Base-by-base conservation (phyloP, 768 basidiomycete genomes). In the Podaxis sp. region DNA sequence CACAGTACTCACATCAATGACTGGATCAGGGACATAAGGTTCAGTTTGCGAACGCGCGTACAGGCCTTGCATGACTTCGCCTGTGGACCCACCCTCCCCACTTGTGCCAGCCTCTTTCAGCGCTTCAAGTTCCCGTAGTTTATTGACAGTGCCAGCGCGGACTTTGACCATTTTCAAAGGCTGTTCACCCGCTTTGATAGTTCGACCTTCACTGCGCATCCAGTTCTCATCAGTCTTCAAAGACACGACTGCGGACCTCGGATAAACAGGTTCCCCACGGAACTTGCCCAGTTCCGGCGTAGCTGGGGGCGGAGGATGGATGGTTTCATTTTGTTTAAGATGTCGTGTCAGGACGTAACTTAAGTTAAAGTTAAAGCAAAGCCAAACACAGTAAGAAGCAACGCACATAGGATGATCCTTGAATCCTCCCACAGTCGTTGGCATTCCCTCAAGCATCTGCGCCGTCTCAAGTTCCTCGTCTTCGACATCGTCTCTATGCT, bases 191-290 rank as follows among this genome's bases (percentile, higher is more conserved):
- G 84, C 79, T 66, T 82, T 84, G 65, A 98, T 79, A 60, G 77
- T 76, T 52, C 94, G 83, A 1, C 97, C 97, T 60, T 86, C 81
- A 40, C 73, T 84, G 7, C 96, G 86, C 87, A 96, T 89, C 95
- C 95, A 99, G 68, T 90, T 96, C 74, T 98, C 97, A 33, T 91
- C 85, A 9, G 93, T 90, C 76, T 96, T 96, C 53, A 98, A 84
- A 4, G 85, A 75, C n/a, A 96, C 79, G 13, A 99, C 92, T 46
- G 88, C 84, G 2, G 87, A 84, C 48, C 96, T 87, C 42, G 93
- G 84, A 74, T 93, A 99, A 24, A 99, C 96, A 11, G 93, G 78
- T 73, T 97, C 94, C 59, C 95, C 96, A 60, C 90, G 87, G 79
- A 99, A 98, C 68, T 90, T 89, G 51, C 96, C 96, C 57, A 96